Conservation (phyloP, 2,329 filamentous ascomycete species). For the Hypomyces rosellus region DNA sequence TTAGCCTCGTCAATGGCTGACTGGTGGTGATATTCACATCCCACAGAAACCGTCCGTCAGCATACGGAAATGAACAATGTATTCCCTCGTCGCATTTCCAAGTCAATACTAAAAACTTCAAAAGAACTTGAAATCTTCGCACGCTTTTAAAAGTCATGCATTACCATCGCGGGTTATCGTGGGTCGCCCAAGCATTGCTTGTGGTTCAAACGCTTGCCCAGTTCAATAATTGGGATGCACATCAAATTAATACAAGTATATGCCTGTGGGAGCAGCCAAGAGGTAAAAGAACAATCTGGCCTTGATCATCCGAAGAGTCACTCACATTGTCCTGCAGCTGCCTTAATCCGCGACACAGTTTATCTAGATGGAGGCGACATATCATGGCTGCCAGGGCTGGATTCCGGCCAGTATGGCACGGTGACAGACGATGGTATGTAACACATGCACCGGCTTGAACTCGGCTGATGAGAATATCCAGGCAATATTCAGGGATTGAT, state of each 20-base stretch:
- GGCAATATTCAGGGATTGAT: constrained; percentile 48
- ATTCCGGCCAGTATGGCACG: constrained; percentile 33
- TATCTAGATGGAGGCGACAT: constrained; percentile 60
- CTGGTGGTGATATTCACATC: not conserved
- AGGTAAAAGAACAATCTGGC: constrained; percentile 26
- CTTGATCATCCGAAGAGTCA: not conserved
- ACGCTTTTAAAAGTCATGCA: constrained; percentile 15
- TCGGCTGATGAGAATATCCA: constrained; percentile 21
- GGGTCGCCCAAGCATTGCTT: constrained; percentile 15
- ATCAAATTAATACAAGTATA: constrained; percentile 52
- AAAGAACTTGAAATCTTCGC: not conserved
- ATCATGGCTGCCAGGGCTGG: constrained; percentile 45
- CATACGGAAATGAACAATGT: not conserved
- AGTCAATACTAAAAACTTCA: not conserved
- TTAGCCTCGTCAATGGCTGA: not conserved
- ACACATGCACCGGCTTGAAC: not conserved
- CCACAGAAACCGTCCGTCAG: not conserved
- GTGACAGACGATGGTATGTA: constrained; percentile 36
- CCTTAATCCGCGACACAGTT: constrained; percentile 53
- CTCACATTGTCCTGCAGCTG: constrained; percentile 36
- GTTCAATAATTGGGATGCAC: constrained; percentile 39
- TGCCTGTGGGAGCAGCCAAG: constrained; percentile 49
- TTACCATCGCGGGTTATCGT: constrained; percentile 9
- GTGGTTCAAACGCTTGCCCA: constrained; percentile 29
- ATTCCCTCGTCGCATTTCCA: not conserved